phyloP scores from a whole-genome alignment of 73 alveolate genomes.

The Stentor roeselii region DNA sequence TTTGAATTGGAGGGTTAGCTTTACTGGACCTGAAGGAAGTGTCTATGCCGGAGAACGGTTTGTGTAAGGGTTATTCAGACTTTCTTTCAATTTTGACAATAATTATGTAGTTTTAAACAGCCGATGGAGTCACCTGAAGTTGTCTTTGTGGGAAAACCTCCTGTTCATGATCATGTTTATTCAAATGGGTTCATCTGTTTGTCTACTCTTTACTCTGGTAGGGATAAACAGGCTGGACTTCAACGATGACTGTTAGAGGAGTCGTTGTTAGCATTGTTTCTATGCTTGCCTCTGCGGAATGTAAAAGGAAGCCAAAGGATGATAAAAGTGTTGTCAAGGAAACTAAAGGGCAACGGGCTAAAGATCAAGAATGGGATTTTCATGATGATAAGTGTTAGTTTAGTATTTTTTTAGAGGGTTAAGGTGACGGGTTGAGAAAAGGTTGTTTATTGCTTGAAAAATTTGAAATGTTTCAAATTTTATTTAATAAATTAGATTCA shows the following conservation, averaged over 20 bases:
- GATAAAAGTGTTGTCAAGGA: background rate
- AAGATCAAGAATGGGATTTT: slow-evolving; percentile 15
- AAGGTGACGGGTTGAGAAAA: no score
- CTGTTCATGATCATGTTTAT: slow-evolving; percentile 95
- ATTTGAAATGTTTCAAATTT: no score
- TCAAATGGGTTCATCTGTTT: slow-evolving; percentile 96
- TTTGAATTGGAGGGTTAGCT: slow-evolving; percentile 15
- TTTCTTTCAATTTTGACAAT: slow-evolving; percentile 80
- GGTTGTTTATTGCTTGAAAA: no score
- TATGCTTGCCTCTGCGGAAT: slow-evolving; percentile 87
- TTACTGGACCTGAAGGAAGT: slow-evolving; percentile 29
- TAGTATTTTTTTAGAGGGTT: no score
- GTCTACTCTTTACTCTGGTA: slow-evolving; percentile 60
- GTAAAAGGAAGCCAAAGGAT: slow-evolving; percentile 39
- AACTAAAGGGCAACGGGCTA: slow-evolving; percentile 21
- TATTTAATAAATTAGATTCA: no score
- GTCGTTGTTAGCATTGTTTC: slow-evolving; percentile 80
- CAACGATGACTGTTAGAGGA: slow-evolving; percentile 87
- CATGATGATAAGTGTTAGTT: slow-evolving; percentile 21
- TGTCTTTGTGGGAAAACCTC: slow-evolving; percentile 87
- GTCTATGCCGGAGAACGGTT: slow-evolving; percentile 81
- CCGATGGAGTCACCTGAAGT: slow-evolving; percentile 98
- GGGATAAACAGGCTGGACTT: slow-evolving; percentile 74
- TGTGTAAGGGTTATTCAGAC: slow-evolving; percentile 2
- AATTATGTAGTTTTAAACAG: background rate